These are phyloP conservation scores for Phytophthora fragariaefolia DNA, from an alignment of 352 stramenopile species.

Conservation along the genomic window DNA sequence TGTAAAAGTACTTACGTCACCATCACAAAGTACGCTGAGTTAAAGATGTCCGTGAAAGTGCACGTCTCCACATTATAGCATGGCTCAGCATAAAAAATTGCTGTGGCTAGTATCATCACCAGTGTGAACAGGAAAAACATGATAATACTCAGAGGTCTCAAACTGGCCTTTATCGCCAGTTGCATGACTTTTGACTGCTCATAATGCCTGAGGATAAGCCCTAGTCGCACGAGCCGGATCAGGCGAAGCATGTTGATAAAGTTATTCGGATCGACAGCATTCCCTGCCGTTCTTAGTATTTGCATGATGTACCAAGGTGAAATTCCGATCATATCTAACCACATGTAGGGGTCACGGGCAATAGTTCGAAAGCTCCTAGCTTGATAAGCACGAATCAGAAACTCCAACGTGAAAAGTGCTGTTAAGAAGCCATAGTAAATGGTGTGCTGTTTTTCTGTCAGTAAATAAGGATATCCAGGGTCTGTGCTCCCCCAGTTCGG, in stretches of 20 bases:
- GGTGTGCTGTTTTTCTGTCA: slow-evolving; percentile 41
- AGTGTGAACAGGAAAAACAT: slow-evolving; percentile 83
- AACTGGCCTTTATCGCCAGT: slow-evolving; percentile 57
- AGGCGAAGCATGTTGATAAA: slow-evolving; percentile 53
- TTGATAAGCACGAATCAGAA: slow-evolving; percentile 43
- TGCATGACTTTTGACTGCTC: slow-evolving; percentile 71
- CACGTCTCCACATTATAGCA: slow-evolving; percentile 82
- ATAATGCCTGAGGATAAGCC: slow-evolving; percentile 58
- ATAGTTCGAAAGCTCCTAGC: slow-evolving; percentile 38
- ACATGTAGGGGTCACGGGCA: slow-evolving; percentile 49
- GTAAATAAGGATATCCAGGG: slow-evolving; percentile 68
- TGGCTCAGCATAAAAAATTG: slow-evolving; percentile 78
- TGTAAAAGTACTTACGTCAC: slow-evolving; percentile 65
- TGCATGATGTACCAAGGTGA: slow-evolving; percentile 63
- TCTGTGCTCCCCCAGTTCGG: slow-evolving; percentile 55
- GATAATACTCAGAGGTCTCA: slow-evolving; percentile 64
- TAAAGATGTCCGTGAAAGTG: slow-evolving; percentile 86
- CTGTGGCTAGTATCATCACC: slow-evolving; percentile 76
- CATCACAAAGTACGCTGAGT: slow-evolving; percentile 86
- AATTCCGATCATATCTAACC: slow-evolving; percentile 63
- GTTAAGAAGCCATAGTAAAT: slow-evolving; percentile 50
- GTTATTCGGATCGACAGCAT: neutral
- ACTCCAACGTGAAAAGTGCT: slow-evolving; percentile 63
- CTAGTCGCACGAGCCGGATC: slow-evolving; percentile 59
- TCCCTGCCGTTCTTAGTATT: slow-evolving; percentile 17